These are phyloP conservation scores for Tulasnella sp. DNA, from an alignment of 768 basidiomycete species.

Conservation along the genomic window DNA sequence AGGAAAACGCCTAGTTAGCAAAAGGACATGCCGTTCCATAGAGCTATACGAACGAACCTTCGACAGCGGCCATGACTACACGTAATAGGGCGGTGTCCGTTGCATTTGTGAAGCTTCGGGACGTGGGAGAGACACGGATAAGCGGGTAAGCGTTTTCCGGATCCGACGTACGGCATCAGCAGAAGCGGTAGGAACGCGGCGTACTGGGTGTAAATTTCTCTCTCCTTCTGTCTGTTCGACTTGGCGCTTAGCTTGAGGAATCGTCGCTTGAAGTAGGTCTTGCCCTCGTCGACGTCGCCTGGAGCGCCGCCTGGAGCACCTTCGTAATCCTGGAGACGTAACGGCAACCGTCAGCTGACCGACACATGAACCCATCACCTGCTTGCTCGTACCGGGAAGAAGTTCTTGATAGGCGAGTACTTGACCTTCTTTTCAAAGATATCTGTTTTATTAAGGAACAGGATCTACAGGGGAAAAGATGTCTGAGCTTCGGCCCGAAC, in stretches of 20 bases:
- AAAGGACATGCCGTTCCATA: not conserved
- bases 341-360: not conserved
- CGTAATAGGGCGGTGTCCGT: conserved; percentile 84
- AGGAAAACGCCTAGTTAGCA: conserved; percentile 24
- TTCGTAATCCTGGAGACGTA: conserved; percentile 64
- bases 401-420: conserved; percentile 78
- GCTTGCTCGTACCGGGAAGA: conserved; percentile 65
- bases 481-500: not conserved
- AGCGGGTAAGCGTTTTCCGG: conserved; percentile 11
- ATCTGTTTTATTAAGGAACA: conserved; percentile 95
- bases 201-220: conserved; percentile 92
- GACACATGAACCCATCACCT: not conserved
- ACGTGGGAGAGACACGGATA: conserved; percentile 27
- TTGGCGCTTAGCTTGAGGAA: conserved; percentile 81
- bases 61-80: conserved; percentile 93
- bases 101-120: conserved; percentile 74
- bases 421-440: conserved; percentile 81
- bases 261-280: conserved; percentile 85
- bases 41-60: conserved; percentile 56
- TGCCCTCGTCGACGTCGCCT: conserved; percentile 66
- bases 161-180: not conserved
- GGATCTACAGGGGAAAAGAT: conserved; percentile 52
- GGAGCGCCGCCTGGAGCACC: conserved; percentile 70
- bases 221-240: conserved; percentile 75
- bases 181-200: conserved; percentile 35